Percentiles rank a stretch among this genome's conserved stretches.
phyloP scores from a whole-genome alignment of 2,329 filamentous ascomycete genomes.

The Pestalotiopsis sp. region DNA sequence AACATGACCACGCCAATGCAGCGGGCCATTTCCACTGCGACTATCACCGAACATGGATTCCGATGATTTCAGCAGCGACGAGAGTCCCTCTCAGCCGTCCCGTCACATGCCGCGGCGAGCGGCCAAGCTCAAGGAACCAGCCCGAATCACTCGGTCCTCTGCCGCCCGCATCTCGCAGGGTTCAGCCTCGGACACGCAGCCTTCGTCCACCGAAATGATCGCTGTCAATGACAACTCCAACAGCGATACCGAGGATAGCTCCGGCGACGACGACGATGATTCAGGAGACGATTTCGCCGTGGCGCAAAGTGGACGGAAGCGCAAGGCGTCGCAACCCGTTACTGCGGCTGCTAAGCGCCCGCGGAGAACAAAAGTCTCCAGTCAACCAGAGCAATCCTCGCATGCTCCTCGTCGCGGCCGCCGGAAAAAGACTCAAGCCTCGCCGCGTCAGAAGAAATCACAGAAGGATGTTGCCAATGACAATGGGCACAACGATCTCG shows the following conservation, averaged over 20 bases:
- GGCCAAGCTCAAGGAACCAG: conserved; percentile 30
- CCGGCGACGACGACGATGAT: not conserved
- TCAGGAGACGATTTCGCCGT: not conserved
- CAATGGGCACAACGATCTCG: not conserved
- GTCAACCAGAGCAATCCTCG: not conserved
- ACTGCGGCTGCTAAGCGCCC: conserved; percentile 12
- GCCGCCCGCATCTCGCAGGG: conserved; percentile 23
- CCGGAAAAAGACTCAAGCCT: not conserved
- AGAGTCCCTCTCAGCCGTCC: conserved; percentile 21
- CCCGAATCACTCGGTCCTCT: conserved; percentile 27
- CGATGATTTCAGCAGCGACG: conserved; percentile 12
- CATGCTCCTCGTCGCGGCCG: not conserved
- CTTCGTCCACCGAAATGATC: not conserved
- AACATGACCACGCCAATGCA: not conserved
- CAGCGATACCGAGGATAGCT: not conserved
- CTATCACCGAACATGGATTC: conserved; percentile 11
- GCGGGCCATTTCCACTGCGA: not conserved
- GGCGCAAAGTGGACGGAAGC: conserved; percentile 6
- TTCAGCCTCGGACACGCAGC: not conserved
- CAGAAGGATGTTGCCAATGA: not conserved
- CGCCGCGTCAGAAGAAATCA: not conserved
- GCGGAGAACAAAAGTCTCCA: not conserved
- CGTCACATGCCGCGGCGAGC: conserved; percentile 29
- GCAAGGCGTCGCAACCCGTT: not conserved
- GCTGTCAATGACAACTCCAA: not conserved